phyloP scores from a whole-genome alignment of 2,329 filamentous ascomycete genomes.

The Elsinoe perseae region DNA sequence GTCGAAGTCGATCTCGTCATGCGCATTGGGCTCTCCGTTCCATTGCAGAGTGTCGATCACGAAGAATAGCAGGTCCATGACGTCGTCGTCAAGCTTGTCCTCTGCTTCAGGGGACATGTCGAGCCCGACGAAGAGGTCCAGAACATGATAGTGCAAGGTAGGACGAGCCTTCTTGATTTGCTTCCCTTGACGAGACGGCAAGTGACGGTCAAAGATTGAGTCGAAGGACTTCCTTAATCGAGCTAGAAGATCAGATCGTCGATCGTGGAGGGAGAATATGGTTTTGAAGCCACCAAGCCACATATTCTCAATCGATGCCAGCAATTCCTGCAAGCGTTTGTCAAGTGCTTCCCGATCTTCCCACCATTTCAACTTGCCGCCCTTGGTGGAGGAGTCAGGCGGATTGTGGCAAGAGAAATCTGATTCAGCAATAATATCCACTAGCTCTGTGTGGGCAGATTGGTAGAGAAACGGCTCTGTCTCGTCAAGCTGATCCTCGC shows the following conservation, averaged over 20 bases:
- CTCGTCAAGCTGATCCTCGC: slow-evolving; percentile 64
- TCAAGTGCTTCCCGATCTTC: slow-evolving; percentile 74
- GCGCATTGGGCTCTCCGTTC: slow-evolving; percentile 90
- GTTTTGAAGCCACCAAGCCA: slow-evolving; percentile 95
- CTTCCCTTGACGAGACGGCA: slow-evolving; percentile 67
- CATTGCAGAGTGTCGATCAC: slow-evolving; percentile 95
- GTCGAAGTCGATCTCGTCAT: slow-evolving; percentile 96
- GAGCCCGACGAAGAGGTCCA: slow-evolving; percentile 83
- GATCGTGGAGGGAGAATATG: slow-evolving; percentile 71
- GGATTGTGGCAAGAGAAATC: slow-evolving; percentile 75
- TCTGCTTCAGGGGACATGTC: slow-evolving; percentile 62
- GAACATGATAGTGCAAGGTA: slow-evolving; percentile 56
- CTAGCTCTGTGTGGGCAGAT: slow-evolving; percentile 68
- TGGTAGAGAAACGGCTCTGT: slow-evolving; percentile 61
- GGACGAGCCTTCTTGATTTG: slow-evolving; percentile 45
- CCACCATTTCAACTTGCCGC: slow-evolving; percentile 83
- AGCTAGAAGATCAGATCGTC: slow-evolving; percentile 56
- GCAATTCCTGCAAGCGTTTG: slow-evolving; percentile 63
- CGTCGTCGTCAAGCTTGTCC: slow-evolving; percentile 71
- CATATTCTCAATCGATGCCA: slow-evolving; percentile 79
- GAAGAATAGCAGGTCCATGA: slow-evolving; percentile 93
- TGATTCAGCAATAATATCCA: slow-evolving; percentile 71
- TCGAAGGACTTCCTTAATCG: slow-evolving; percentile 74
- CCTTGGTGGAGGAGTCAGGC: slow-evolving; percentile 64
- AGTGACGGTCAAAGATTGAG: slow-evolving; percentile 68